Percentiles rank a stretch among this genome's conserved stretches.
phyloP scores from a whole-genome alignment of 768 basidiomycete genomes.

The Rhodosporidiobolus sp. region DNA sequence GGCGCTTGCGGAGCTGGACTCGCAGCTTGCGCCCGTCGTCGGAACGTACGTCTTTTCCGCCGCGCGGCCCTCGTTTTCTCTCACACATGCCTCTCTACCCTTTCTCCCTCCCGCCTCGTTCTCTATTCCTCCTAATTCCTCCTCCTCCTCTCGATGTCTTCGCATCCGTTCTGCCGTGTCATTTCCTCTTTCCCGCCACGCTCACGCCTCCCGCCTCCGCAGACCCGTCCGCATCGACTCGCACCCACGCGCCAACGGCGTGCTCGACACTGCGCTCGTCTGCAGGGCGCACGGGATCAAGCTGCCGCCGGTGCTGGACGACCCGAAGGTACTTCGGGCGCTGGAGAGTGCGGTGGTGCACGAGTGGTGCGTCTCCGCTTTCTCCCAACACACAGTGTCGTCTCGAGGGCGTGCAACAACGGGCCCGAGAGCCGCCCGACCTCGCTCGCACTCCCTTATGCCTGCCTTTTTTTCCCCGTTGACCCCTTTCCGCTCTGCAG shows the following conservation, averaged over 20 bases:
- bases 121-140: too few relatives aligned
- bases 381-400: constrained; percentile 6
- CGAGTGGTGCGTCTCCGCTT: constrained; percentile 63
- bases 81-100: constrained; percentile 44
- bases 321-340: constrained; percentile 59
- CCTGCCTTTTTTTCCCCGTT: too few relatives aligned
- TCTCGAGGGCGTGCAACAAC: constrained; percentile 11
- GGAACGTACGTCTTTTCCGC: constrained; percentile 13
- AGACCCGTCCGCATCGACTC: constrained; percentile 69
- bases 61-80: constrained; percentile 53
- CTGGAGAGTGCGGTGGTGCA: constrained; percentile 70
- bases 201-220: constrained; percentile 50
- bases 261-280: constrained; percentile 65
- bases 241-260: constrained; percentile 68
- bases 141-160: too few relatives aligned
- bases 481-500: too few relatives aligned
- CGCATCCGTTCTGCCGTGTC: too few relatives aligned
- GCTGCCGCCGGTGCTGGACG: constrained; percentile 69
- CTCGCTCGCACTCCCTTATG: too few relatives aligned
- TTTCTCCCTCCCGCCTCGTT: too few relatives aligned
- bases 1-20: constrained; percentile 62
- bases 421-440: too few relatives aligned
- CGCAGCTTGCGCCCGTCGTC: constrained; percentile 55
- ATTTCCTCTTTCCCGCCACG: too few relatives aligned
- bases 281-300: constrained; percentile 67